Evolutionary conservation across 352 stramenopile species (phyloP), one percentile per base, ranked within the genome.

Genomic region (Phytophthora melonis): DNA sequence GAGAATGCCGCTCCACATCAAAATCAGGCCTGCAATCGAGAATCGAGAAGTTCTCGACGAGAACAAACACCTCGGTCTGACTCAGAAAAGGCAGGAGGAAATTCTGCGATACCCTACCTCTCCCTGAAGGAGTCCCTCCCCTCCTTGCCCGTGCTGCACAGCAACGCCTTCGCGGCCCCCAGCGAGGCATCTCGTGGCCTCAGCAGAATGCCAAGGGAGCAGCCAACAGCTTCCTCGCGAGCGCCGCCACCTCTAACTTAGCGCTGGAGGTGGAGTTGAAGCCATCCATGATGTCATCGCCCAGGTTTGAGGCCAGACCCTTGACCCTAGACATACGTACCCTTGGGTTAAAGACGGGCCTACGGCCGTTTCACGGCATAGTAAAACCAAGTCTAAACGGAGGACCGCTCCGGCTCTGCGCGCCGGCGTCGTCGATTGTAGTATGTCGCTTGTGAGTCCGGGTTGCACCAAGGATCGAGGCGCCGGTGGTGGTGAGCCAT

Each of bases 381-480:
- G 41, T 74, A 63, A 57, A 41, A 1, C 13, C 21, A 66, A 79
- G 68, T 68, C 14, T 6, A 30, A 43, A 6, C 3, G 8, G 10
- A 10, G 9, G 9, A 43, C 36, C 36, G 36, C 36, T 18, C 36
- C 36, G 36, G 36, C 36, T 43, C 36, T 43, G 36, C 36, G 13
- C 36, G 13, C 47, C 6, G 19, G 14, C 27, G 70, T 79, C 68
- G 68, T 73, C 53, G 68, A 63, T 73, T 25, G 73, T 41, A 34
- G 18, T 58, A 61, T 77, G 68, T 79, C 68, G 58, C 68, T 63
- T 68, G 67, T 49, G 50, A 68, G 57, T 67, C 67, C 43, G 63
- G 68, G 63, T 79, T 79, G 73, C 63, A 76, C 68, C 56, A 65
- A 43, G 67, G 58, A 66, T 66, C 63, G 62, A 66, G 13, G 18